These are phyloP conservation scores for Pascua sp. DNA, from an alignment of 1,284 basidiomycete genomes.

Conservation along the genomic window DNA sequence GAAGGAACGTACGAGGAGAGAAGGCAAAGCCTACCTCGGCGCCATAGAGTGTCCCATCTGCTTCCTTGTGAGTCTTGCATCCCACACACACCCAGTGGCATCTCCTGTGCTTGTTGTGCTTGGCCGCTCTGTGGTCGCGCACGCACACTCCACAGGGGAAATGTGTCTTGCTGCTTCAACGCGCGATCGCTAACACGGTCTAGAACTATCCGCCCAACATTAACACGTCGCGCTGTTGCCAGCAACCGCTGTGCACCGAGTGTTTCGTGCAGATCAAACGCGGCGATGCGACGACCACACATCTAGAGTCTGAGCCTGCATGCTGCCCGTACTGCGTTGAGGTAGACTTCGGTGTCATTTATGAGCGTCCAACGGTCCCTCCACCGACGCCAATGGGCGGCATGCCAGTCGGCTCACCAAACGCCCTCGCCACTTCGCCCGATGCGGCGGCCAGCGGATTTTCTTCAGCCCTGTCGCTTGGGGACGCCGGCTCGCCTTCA, in stretches of 20 bases:
- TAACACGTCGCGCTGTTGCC: constrained; percentile 94
- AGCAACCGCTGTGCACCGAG: constrained; percentile 97
- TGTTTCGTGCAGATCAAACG: constrained; percentile 99
- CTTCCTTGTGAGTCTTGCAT: constrained; percentile 72
- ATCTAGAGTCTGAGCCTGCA: constrained; percentile 85
- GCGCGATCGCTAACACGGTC: not conserved
- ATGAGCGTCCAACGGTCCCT: constrained; percentile 62
- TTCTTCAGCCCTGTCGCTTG: constrained; percentile 23
- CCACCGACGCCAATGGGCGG: constrained; percentile 11
- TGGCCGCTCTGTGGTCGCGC: not conserved
- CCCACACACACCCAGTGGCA: not conserved
- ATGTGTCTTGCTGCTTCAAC: constrained; percentile 1
- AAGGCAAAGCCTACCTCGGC: constrained; percentile 73
- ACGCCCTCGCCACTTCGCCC: constrained; percentile 42
- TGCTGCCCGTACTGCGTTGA: constrained; percentile 97
- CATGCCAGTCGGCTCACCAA: not conserved
- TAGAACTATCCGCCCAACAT: constrained; percentile 85
- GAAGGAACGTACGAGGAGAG: constrained; percentile 58
- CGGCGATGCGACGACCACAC: constrained; percentile 84
- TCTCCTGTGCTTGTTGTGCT: not conserved
- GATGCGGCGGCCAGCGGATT: constrained; percentile 59
- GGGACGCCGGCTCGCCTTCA: not conserved
- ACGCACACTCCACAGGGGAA: not conserved
- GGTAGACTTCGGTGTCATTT: constrained; percentile 91
- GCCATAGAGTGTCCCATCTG: constrained; percentile 99